phyloP scores from a whole-genome alignment of 768 basidiomycete genomes.

The Leccinum boreale region DNA sequence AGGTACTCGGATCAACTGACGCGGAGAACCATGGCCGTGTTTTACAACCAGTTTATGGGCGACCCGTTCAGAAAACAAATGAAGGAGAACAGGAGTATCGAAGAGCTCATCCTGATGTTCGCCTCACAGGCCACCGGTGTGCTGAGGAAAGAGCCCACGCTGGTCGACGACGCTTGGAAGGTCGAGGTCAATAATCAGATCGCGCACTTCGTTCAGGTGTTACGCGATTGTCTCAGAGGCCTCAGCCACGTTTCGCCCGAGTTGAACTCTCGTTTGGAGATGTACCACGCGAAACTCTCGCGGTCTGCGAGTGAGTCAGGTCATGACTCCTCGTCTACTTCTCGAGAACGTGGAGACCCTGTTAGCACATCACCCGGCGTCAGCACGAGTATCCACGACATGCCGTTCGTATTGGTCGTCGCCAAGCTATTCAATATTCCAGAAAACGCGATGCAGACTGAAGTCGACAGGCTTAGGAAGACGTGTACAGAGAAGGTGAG shows the following conservation, averaged over 20 bases:
- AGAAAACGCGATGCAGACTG: slow-evolving; percentile 62
- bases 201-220: slow-evolving; percentile 79
- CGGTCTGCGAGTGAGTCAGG: slow-evolving; percentile 62
- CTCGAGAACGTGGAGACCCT: slow-evolving; percentile 54
- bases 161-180: slow-evolving; percentile 89
- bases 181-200: slow-evolving; percentile 90
- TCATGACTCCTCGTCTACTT: slow-evolving; percentile 60
- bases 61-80: slow-evolving; percentile 84
- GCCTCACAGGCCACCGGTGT: slow-evolving; percentile 86
- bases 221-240: slow-evolving; percentile 73
- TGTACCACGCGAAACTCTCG: slow-evolving; percentile 78
- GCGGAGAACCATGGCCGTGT: slow-evolving; percentile 86
- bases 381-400: slow-evolving; percentile 58
- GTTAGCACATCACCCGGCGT: slow-evolving; percentile 35
- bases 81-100: slow-evolving; percentile 96
- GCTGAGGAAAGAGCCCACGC: slow-evolving; percentile 84
- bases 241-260: slow-evolving; percentile 82
- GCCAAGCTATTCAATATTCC: slow-evolving; percentile 73
- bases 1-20: slow-evolving; percentile 91
- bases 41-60: slow-evolving; percentile 87
- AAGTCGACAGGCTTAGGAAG: slow-evolving; percentile 63
- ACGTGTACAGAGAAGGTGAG: slow-evolving; percentile 74
- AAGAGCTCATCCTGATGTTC: slow-evolving; percentile 95
- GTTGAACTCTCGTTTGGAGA: slow-evolving; percentile 74
- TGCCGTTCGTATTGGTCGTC: slow-evolving; percentile 71